These are phyloP conservation scores for Durio zibethinus DNA, from an alignment of 345 rosid species.

Conservation along the genomic window DNA sequence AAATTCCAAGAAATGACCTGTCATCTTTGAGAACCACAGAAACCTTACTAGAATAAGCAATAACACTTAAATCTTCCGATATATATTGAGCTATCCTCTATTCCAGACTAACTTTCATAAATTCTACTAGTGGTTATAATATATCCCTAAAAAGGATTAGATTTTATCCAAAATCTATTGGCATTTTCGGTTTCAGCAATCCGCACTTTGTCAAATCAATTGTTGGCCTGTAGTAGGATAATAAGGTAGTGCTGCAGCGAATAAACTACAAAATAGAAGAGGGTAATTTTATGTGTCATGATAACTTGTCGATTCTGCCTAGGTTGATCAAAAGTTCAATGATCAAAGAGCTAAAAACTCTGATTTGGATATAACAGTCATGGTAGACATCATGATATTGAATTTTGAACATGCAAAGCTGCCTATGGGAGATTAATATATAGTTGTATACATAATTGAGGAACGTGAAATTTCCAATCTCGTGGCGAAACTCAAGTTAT, in stretches of 20 bases:
- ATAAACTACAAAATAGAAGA: neutral
- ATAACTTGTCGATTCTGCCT: neutral
- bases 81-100: neutral
- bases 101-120: too few species aligned
- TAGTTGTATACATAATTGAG: neutral
- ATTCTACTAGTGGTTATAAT: neutral
- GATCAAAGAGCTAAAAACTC: neutral
- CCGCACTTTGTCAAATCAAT: slow-evolving; percentile 14
- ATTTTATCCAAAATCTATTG: neutral
- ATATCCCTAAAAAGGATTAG: too few species aligned
- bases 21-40: slow-evolving; percentile 12
- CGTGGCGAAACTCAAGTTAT: neutral
- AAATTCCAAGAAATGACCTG: neutral
- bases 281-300: neutral
- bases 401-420: neutral
- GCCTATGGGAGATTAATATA: neutral
- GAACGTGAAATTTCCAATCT: neutral
- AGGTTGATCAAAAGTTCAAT: too few species aligned
- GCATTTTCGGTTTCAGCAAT: too few species aligned
- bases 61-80: neutral
- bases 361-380: too few species aligned
- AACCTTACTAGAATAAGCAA: neutral
- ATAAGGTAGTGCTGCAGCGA: neutral
- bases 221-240: neutral
- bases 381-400: neutral